Base-by-base conservation (phyloP, 2,329 filamentous ascomycete species). In the Mycosphaerella sp. region DNA sequence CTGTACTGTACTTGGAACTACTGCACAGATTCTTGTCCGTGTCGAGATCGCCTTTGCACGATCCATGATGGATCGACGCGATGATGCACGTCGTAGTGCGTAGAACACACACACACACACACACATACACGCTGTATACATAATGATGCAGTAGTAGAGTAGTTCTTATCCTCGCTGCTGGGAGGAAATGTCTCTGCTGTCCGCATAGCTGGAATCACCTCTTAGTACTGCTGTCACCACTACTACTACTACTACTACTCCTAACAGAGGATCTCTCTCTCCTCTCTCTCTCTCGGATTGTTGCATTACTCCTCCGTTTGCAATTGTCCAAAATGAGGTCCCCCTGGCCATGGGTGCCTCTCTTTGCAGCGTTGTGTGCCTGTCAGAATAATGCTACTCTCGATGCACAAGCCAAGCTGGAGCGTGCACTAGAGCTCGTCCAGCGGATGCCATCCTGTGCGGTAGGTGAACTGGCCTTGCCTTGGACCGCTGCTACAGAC, bases 381-480 rank as follows among this genome's bases (percentile, higher is more conserved):
- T 41, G 42, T 39, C 53, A 58, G 30, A 49, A 54, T 51, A n/a
- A n/a, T n/a, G 44, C 53, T 5, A 54, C 48, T 13, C 12, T 52
- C 13, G 8, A n/a, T n/a, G 30, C 30, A 32, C 47, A 56, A 27
- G 44, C 45, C 8, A 25, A 56, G 16, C 42, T 54, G n/a, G 4
- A 21, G n/a, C 32, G 40, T 32, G 51, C 51, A 9, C 41, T 58
- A 36, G 34, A 40, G 7, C 36, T 58, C n/a, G n/a, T n/a, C n/a
- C n/a, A n/a, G n/a, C 43, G 21, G 7, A 56, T 56, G 51, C 53
- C 53, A 10, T 32, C 50, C 21, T 58, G 56, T 46, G 50, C 56
- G 9, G 56, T 56, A 49, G 12, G 45, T n/a, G n/a, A n/a, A n/a
- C n/a, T n/a, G n/a, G n/a, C n/a, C n/a, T n/a, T n/a, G n/a, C n/a